phyloP scores from a whole-genome alignment of 148 eudicot genomes.

The Camellia granthamiana region DNA sequence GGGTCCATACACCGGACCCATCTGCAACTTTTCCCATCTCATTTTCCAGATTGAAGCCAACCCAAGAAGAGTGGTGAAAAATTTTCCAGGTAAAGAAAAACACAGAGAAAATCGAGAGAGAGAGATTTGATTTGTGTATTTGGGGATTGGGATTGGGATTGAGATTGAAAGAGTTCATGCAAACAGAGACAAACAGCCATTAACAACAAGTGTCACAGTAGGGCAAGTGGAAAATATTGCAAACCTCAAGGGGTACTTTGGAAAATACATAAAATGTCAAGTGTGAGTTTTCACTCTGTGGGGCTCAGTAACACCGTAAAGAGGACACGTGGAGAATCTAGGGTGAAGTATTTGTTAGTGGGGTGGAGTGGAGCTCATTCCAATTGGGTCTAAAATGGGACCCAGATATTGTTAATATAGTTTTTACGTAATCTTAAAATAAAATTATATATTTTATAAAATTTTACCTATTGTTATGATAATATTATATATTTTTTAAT shows the following conservation, averaged over 20 bases:
- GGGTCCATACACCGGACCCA: slow-evolving; percentile 49
- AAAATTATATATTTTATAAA: too few species aligned
- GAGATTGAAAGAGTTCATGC: slow-evolving; percentile 12
- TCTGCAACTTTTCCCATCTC: slow-evolving; percentile 79
- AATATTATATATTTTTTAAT: too few species aligned
- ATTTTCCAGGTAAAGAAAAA: background rate
- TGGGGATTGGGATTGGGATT: background rate
- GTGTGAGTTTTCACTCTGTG: background rate
- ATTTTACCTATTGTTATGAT: too few species aligned
- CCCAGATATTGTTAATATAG: too few species aligned
- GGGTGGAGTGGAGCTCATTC: too few species aligned
- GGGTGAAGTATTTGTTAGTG: background rate
- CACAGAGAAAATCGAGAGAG: background rate
- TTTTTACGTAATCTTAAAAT: too few species aligned
- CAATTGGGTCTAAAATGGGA: too few species aligned
- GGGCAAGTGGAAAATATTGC: background rate
- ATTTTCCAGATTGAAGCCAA: slow-evolving; percentile 27
- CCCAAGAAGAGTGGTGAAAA: background rate
- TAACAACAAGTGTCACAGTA: slow-evolving; percentile 23
- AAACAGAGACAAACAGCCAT: slow-evolving; percentile 14
- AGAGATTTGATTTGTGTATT: background rate
- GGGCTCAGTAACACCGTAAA: background rate
- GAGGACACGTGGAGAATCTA: slow-evolving; percentile 13
- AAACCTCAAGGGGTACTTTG: slow-evolving; percentile 14
- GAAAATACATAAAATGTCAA: background rate